Conservation (phyloP, 2,329 filamentous ascomycete species). For the Diaporthe sp. region DNA sequence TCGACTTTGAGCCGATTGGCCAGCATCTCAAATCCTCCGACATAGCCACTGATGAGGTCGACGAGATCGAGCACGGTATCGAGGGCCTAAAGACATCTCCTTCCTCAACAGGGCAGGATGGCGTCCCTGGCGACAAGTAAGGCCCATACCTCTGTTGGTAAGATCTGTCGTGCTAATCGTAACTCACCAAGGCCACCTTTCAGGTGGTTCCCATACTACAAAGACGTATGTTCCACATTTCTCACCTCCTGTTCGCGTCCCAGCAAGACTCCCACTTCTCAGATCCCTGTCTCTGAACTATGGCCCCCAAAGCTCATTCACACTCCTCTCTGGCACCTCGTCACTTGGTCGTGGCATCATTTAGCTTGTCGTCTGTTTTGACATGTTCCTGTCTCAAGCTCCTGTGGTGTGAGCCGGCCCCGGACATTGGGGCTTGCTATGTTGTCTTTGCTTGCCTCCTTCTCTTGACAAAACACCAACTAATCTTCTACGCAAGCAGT, state of each 20-base stretch:
- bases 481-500: conserved; percentile 48
- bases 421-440: neutral
- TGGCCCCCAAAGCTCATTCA: neutral
- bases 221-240: conserved; percentile 54
- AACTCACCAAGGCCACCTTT: conserved; percentile 44
- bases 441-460: neutral
- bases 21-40: conserved; percentile 56
- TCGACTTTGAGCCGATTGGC: conserved; percentile 75
- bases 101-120: conserved; percentile 53
- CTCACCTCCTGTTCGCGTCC: neutral
- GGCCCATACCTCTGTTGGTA: conserved; percentile 31
- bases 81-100: conserved; percentile 65
- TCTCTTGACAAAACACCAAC: neutral
- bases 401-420: neutral
- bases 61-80: conserved; percentile 67
- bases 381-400: neutral
- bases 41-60: conserved; percentile 60
- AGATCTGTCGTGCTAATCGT: conserved; percentile 43
- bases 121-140: conserved; percentile 46
- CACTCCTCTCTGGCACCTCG: neutral
- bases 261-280: neutral
- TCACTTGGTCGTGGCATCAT: neutral
- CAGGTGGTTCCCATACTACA: conserved; percentile 63
- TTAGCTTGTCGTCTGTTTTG: neutral
- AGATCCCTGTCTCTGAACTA: neutral